Conservation (phyloP, 2,329 filamentous ascomycete genomes). For the Clonostachys rhizophaga region DNA sequence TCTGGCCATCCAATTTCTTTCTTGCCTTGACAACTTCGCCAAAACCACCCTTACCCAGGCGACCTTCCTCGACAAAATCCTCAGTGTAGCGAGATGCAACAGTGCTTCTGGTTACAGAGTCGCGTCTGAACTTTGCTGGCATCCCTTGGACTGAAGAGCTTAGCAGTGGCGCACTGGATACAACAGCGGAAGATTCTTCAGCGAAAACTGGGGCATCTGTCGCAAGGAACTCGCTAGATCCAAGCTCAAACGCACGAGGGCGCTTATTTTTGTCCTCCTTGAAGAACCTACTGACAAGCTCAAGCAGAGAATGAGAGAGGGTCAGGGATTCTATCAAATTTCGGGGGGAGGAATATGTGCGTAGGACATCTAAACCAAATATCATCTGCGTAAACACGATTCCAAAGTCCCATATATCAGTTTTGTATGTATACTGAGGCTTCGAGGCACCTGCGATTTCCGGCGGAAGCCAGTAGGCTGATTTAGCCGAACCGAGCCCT, state of each 20-base stretch:
- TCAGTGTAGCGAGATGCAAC: slow-evolving; percentile 71
- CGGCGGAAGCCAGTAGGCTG: slow-evolving; percentile 78
- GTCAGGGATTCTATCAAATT: slow-evolving; percentile 66
- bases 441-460: slow-evolving; percentile 64
- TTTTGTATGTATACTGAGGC: slow-evolving; percentile 66
- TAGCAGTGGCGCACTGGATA: slow-evolving; percentile 35
- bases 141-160: slow-evolving; percentile 30
- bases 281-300: slow-evolving; percentile 81
- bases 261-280: slow-evolving; percentile 78
- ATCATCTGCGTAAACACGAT: slow-evolving; percentile 92
- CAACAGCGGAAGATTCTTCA: slow-evolving; percentile 32
- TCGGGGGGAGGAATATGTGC: slow-evolving; percentile 75
- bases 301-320: slow-evolving; percentile 71
- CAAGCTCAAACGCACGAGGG: slow-evolving; percentile 72
- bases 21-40: slow-evolving; percentile 94
- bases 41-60: slow-evolving; percentile 89
- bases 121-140: slow-evolving; percentile 50
- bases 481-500: slow-evolving; percentile 58
- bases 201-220: slow-evolving; percentile 57
- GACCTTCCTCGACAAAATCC: slow-evolving; percentile 87
- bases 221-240: slow-evolving; percentile 61
- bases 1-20: slow-evolving; percentile 87
- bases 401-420: slow-evolving; percentile 93
- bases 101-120: slow-evolving; percentile 50
- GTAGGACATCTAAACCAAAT: slow-evolving; percentile 73